Conservation (phyloP, 129 eudicot genomes). For the Helichrysum umbraculigerum region DNA sequence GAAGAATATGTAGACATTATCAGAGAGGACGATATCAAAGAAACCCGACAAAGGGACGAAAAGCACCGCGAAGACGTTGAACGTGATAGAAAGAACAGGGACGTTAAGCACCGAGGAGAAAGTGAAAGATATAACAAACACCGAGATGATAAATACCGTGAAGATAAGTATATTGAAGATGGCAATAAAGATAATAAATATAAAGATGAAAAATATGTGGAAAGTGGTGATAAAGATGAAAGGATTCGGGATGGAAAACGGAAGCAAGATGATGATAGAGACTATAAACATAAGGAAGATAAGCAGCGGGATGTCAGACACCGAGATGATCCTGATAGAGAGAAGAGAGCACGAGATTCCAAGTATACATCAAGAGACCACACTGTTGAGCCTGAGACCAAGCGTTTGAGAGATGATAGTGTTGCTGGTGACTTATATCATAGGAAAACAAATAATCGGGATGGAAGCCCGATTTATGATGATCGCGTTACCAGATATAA, state of each 20-base stretch:
- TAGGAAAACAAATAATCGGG: conserved; percentile 52
- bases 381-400: conserved; percentile 53
- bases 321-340: conserved; percentile 41
- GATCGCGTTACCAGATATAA: conserved; percentile 59
- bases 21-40: conserved; percentile 27
- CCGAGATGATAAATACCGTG: conserved; percentile 54
- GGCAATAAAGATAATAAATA: conserved; percentile 44
- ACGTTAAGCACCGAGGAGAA: conserved; percentile 56
- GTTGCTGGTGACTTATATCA: conserved; percentile 46
- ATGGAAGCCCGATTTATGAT: conserved; percentile 57
- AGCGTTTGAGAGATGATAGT: conserved; percentile 71
- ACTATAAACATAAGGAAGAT: conserved; percentile 39
- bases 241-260: conserved; percentile 47
- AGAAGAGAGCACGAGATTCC: conserved; percentile 45
- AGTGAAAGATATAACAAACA: conserved; percentile 49
- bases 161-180: conserved; percentile 45
- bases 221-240: conserved; percentile 44
- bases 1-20: conserved; percentile 34
- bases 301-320: conserved; percentile 38
- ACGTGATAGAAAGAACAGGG: conserved; percentile 48
- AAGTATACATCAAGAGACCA: conserved; percentile 56
- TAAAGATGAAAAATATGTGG: conserved; percentile 45
- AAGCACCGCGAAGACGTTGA: conserved; percentile 52
- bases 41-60: conserved; percentile 35
- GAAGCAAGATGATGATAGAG: conserved; percentile 39